Percentiles rank a stretch among this genome's conserved stretches.
Evolutionary conservation across 805 yeast genomes (phyloP).

Genomic region (Metschnikowia henanensis): DNA sequence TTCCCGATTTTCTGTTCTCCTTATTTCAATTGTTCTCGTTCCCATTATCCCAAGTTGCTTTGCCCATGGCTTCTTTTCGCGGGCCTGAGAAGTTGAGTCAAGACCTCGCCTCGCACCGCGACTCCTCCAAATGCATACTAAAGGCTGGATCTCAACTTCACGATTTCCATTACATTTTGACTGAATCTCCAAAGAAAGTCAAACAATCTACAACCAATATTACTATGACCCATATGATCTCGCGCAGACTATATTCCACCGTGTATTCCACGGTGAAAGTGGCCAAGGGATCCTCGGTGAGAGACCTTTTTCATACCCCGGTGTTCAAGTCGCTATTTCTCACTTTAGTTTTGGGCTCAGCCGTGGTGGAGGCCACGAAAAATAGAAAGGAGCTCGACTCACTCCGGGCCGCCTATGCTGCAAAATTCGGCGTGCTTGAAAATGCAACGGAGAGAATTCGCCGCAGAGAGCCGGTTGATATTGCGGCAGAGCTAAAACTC

Average conservation of each 20-base stretch:
- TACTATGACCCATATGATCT: too few species aligned
- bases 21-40: too few species aligned
- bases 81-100: too few species aligned
- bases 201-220: too few species aligned
- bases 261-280: conserved; percentile 15
- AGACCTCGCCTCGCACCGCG: too few species aligned
- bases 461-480: conserved; percentile 40
- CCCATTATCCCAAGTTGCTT: too few species aligned
- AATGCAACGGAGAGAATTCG: conserved; percentile 32
- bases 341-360: conserved; percentile 42
- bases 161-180: too few species aligned
- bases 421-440: conserved; percentile 33
- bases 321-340: conserved; percentile 38
- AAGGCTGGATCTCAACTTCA: too few species aligned
- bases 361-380: conserved; percentile 48
- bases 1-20: too few species aligned
- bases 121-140: too few species aligned
- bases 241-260: conserved; percentile 7
- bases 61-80: too few species aligned
- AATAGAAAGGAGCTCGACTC: conserved; percentile 45
- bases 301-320: conserved; percentile 34
- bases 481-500: conserved; percentile 39
- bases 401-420: conserved; percentile 37
- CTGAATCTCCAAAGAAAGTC: too few species aligned
- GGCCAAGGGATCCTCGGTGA: conserved; percentile 22